These are phyloP conservation scores for Alectoria sarmentosa DNA, from an alignment of 495 filamentous ascomycete genomes.

Conservation along the genomic window DNA sequence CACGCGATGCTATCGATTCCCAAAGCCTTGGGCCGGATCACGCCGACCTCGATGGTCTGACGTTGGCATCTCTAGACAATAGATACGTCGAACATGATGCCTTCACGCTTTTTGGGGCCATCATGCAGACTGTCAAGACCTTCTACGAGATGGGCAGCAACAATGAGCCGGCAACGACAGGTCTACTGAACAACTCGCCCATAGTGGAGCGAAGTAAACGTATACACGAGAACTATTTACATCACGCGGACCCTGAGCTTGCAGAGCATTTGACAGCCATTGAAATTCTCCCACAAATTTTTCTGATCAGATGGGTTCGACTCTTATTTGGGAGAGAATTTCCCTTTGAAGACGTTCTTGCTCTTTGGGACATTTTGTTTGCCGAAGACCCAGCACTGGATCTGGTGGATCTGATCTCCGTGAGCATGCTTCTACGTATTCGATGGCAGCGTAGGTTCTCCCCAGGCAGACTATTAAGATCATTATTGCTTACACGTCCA, in stretches of 20 bases:
- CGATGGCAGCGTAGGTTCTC: constrained; percentile 72
- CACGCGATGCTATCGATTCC: constrained; percentile 66
- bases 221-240: constrained; percentile 75
- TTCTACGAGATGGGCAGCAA: constrained; percentile 70
- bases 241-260: constrained; percentile 71
- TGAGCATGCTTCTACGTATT: constrained; percentile 89
- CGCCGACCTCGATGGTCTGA: constrained; percentile 37
- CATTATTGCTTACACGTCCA: constrained; percentile 35
- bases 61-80: constrained; percentile 60
- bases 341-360: constrained; percentile 71
- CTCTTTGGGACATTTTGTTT: constrained; percentile 87
- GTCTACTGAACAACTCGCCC: constrained; percentile 48
- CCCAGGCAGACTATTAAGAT: not conserved
- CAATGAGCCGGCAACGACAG: constrained; percentile 20
- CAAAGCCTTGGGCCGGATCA: constrained; percentile 25
- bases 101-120: constrained; percentile 71
- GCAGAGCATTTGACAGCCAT: constrained; percentile 74
- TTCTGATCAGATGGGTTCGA: constrained; percentile 95
- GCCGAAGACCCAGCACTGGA: constrained; percentile 78
- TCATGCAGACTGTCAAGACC: constrained; percentile 79
- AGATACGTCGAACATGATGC: constrained; percentile 82
- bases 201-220: constrained; percentile 80
- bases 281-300: constrained; percentile 93
- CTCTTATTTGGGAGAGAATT: constrained; percentile 93
- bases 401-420: constrained; percentile 79